Base-by-base conservation (phyloP, 805 yeast species). In the Myxozyma melibiosi region DNA sequence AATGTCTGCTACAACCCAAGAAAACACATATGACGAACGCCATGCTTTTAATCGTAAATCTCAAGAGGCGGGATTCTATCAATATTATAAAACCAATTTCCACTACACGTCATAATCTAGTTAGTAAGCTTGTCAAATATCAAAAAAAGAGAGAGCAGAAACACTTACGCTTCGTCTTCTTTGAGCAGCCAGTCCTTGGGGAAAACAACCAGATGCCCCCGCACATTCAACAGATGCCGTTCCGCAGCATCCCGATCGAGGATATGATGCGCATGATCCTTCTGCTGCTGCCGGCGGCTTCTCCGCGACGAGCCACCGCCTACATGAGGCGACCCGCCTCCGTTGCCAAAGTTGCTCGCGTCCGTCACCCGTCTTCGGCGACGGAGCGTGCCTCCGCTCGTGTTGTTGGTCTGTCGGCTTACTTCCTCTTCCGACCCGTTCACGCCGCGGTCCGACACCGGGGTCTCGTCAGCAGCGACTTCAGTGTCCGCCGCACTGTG, bases 21-120 rank as follows among this genome's bases (percentile, higher is more conserved):
- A 4, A n/a, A 20, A 30, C 13, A 18, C 13, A 18, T 9, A 9
- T 7, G 28, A 31, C 6, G 18, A 3, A 22, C 34, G 31, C 18
- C 20, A n/a, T n/a, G n/a, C n/a, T 1, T 18, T 47, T 62, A 90
- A 67, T 90, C 92, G 70, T 88, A 94, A 51, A 94, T 92, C 69
- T 94, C 98, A 54, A 94, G 83, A 1, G 99, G 99, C 4, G 98
- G 97, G 27, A 94, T 76, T 67, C 96, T 83, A 69, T 94, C 99
- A 48, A 95, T 85, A 66, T 86, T 89, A 76, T 89, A 91, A 70
- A 90, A 91, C 98, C 98, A 92, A 68, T 95, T 94, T 9, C 89
- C 92, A 5, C 88, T 82, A 52, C 9, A n/a, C n/a, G n/a, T n/a
- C n/a, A 40, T 13, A 20, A 40, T n/a, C 5, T 6, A 13, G 53